Conservation (phyloP, 306 rosid genomes). For the Vigna radiata region DNA sequence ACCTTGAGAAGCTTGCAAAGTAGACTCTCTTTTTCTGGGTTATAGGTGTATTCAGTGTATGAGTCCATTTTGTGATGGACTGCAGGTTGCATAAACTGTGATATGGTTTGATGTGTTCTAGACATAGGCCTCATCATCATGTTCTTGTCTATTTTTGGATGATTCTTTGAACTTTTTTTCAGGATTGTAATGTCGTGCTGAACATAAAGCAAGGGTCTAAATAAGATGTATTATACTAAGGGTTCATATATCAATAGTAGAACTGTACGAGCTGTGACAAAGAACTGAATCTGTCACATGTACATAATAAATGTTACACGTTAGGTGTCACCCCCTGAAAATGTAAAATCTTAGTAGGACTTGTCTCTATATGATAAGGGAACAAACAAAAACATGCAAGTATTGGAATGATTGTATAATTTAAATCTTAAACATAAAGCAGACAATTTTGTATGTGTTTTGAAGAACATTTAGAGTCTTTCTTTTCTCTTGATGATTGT, state of each 20-base stretch:
- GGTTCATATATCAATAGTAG: slow-evolving; percentile 15
- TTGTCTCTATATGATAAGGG: neutral
- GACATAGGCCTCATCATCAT: slow-evolving; percentile 37
- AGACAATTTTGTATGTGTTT: neutral
- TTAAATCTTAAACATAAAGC: neutral
- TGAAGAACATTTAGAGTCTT: no score
- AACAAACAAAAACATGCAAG: neutral
- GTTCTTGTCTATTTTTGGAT: slow-evolving; percentile 45
- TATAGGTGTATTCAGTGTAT: slow-evolving; percentile 48
- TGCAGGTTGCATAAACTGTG: slow-evolving; percentile 50
- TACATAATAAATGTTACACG: slow-evolving; percentile 24
- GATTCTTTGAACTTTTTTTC: slow-evolving; percentile 52
- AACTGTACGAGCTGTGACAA: slow-evolving; percentile 36
- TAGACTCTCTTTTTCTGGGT: slow-evolving; percentile 27
- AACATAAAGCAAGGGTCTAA: slow-evolving; percentile 48
- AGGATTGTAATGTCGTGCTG: slow-evolving; percentile 45
- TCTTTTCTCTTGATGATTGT: no score
- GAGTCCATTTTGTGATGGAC: slow-evolving; percentile 66
- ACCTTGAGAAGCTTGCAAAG: slow-evolving; percentile 61
- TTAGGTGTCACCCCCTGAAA: neutral
- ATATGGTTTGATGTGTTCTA: slow-evolving; percentile 46
- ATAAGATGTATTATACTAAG: slow-evolving; percentile 50
- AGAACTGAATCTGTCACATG: slow-evolving; percentile 48
- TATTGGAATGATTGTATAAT: neutral
- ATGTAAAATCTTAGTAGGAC: neutral